Conservation (phyloP, 2,329 filamentous ascomycete genomes). For the Fusarium tanahbumbuense region DNA sequence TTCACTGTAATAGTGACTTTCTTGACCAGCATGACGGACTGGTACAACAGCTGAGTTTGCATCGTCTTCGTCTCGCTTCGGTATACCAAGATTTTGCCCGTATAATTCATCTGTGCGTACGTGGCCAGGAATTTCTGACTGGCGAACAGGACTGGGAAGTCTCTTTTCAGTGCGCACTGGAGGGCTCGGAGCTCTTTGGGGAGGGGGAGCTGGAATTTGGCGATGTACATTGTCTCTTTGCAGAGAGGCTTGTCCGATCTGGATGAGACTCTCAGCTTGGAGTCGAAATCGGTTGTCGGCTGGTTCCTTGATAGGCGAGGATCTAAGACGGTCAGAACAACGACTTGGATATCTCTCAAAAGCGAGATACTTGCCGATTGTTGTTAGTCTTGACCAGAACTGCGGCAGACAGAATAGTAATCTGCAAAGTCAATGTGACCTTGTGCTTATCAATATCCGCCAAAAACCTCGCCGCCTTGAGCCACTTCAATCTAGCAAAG, state of each 20-base stretch:
- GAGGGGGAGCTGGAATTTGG: not conserved
- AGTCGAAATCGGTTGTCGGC: slow-evolving; percentile 22
- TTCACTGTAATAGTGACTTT: too few species aligned
- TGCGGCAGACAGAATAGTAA: slow-evolving; percentile 19
- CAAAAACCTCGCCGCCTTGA: slow-evolving; percentile 8
- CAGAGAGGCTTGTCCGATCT: slow-evolving; percentile 31
- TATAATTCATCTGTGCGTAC: slow-evolving; percentile 14
- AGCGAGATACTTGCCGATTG: not conserved
- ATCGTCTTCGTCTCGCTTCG: not conserved
- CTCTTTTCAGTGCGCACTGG: slow-evolving; percentile 21
- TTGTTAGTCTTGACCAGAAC: slow-evolving; percentile 18
- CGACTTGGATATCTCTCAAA: fast-evolving
- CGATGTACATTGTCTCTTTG: not conserved
- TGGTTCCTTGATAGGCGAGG: not conserved
- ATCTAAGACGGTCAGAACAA: not conserved
- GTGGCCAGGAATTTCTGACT: slow-evolving; percentile 21
- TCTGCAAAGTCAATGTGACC: slow-evolving; percentile 22
- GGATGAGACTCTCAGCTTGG: slow-evolving; percentile 27
- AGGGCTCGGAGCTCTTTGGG: slow-evolving; percentile 25
- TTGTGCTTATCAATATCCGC: slow-evolving; percentile 35
- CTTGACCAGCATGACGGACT: too few species aligned
- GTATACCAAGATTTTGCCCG: not conserved
- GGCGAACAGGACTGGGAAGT: slow-evolving; percentile 17
- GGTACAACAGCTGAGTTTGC: not conserved
- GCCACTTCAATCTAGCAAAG: slow-evolving; percentile 6